Evolutionary conservation across 768 basidiomycete species (phyloP), one percentile per base, ranked within the genome.

Genomic region (Lyophyllum decastes): DNA sequence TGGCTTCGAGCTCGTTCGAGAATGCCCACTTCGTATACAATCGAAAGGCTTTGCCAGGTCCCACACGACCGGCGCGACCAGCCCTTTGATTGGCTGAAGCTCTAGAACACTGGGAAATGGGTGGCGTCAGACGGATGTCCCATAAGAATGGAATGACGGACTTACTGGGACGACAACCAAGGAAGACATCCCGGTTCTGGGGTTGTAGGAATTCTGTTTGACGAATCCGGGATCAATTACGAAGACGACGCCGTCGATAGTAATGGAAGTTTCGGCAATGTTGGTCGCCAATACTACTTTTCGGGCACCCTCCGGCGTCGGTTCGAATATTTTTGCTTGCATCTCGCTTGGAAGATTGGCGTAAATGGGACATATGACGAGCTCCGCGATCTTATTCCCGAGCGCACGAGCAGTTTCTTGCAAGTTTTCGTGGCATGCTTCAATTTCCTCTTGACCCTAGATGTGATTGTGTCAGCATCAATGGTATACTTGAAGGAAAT

Each of bases 241-340:
- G 71, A 97, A 99, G 2, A 98, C 96, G 6, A 99, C 97, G 26
- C 97, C 97, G 54, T 98, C 97, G 64, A 99, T 99, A 8, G 97
- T 99, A 70, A 99, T 99, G 6, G 94, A 95, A 4, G 97, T 99
- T 74, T 99, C 97, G n/a, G 97, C 97, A 62, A 99, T 98, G 68
- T 99, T 99, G 21, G 97, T 99, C 2, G 97, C 97, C 26, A 99
- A 79, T 19, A 99, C 97, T 47, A 99, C 95, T 75, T 99, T 99
- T 56, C 97, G 82, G 25, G 97, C 93, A 19, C 95, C 95, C 53
- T 92, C 90, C 0, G 96, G 97, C 4, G 97, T 99, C 0, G 97
- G 96, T 72, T 99, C 97, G 72, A 99, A 99, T 55, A 99, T 99
- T 76, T 98, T 97, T 35, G 95, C 91, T 71, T 99, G 97, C 95